A percentile compares a stretch with the other conserved stretches of the same genome.
These are phyloP conservation scores for Hirschioporus abietinus DNA, from an alignment of 768 basidiomycete genomes.

Conservation along the genomic window DNA sequence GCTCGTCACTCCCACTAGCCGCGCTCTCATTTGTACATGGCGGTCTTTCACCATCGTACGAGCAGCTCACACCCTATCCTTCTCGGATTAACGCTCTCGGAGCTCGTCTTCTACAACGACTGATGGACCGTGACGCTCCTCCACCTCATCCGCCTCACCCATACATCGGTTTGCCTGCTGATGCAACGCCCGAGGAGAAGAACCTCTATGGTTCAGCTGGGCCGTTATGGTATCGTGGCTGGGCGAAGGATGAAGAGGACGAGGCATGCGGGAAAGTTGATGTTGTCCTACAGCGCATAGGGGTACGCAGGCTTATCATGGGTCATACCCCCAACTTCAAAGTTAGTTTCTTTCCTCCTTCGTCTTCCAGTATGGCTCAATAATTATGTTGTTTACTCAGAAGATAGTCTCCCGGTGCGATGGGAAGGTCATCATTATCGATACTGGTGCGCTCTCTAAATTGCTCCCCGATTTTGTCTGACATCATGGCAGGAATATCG, in stretches of 20 bases:
- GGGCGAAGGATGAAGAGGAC: conserved; percentile 73
- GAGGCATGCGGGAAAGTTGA: conserved; percentile 68
- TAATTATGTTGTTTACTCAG: conserved; percentile 25
- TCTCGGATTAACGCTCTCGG: conserved; percentile 75
- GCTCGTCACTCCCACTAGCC: conserved; percentile 59
- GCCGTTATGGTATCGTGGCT: conserved; percentile 93
- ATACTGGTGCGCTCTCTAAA: conserved; percentile 57
- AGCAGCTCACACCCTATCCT: conserved; percentile 76
- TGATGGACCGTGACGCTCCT: conserved; percentile 66
- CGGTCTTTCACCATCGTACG: conserved; percentile 75
- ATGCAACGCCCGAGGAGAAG: conserved; percentile 59
- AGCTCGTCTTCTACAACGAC: conserved; percentile 58
- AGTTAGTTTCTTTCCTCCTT: conserved; percentile 28
- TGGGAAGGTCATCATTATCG: conserved; percentile 91
- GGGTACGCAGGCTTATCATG: conserved; percentile 88
- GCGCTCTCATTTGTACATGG: conserved; percentile 94
- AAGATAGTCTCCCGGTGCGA: conserved; percentile 81
- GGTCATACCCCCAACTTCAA: conserved; percentile 93
- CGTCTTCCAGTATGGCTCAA: not conserved
- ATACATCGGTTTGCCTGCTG: conserved; percentile 38
- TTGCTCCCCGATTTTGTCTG: conserved; percentile 1
- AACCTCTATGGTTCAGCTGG: conserved; percentile 73
- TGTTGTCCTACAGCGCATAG: conserved; percentile 63
- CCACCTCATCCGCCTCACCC: conserved; percentile 75
- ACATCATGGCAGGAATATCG: conserved; percentile 59